Base-by-base conservation (phyloP, 495 filamentous ascomycete species). In the Mytilinidion resinicola region DNA sequence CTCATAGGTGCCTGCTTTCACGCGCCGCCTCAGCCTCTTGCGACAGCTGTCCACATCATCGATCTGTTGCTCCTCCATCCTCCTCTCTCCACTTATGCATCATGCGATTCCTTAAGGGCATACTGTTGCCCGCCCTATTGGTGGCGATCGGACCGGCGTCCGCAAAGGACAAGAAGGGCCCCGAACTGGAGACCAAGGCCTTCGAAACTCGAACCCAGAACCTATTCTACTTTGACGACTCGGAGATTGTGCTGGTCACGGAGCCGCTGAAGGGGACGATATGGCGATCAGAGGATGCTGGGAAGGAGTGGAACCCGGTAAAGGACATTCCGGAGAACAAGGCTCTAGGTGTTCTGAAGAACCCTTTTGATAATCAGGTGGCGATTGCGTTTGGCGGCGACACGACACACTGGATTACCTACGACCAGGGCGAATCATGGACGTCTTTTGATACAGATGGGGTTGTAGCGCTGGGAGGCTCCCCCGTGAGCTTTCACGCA, bases 221-320 rank as follows among this genome's bases (percentile, higher is more conserved):
- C 66, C 76, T 96, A 49, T 83, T 86, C 74, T 98, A 95, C 72
- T 96, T 98, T 66, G 81, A 90, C 56, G 87, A 88, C 66, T 89
- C 88, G 33, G 86, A 95, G 67, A 83, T 87, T 47, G 73, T 91
- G 51, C 72, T 93, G 25, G 80, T 87, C 59, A 80, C 79, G 59
- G 86, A 88, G 65, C 39, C 62, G 1, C 64, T 70, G 6, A 72
- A 74, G 9, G 76, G 78, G 36, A 81, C 79, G 41, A 74, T 92
- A 20, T 84, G 82, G 56, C 81, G 86, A 44, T 95, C 91, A 38
- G 77, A 78, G 46, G 85, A 96, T 72, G 89, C 86, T 5, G 93
- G 93, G 52, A 78, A 78, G 47, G 78, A 71, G 39, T 98, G 92
- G 91, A 70, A 79, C 4, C 71, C 75, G 38, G 74, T 90, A 46